A percentile compares a stretch with the other conserved stretches of the same genome.
These are phyloP conservation scores for Aspergillus brunneoviolaceus DNA, from an alignment of 2,329 filamentous ascomycete species.

Conservation along the genomic window DNA sequence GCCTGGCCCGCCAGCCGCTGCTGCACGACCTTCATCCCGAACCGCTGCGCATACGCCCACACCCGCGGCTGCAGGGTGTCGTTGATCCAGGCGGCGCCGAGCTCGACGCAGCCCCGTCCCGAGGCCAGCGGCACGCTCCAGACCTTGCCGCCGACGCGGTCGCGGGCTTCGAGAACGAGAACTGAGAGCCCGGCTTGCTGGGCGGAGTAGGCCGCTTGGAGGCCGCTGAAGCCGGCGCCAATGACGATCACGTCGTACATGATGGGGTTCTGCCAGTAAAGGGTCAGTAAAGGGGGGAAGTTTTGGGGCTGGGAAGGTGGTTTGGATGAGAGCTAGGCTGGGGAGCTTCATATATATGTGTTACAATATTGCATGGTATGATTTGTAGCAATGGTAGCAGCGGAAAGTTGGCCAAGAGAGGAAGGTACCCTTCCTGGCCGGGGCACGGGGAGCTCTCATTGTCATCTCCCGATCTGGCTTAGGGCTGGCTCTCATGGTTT, in stretches of 20 bases:
- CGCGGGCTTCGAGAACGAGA: slow-evolving; percentile 42
- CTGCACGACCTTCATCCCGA: slow-evolving; percentile 30
- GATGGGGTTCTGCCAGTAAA: neutral
- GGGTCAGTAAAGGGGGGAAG: too few relatives aligned
- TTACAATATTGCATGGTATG: too few relatives aligned
- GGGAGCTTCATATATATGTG: too few relatives aligned
- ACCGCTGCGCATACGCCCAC: slow-evolving; percentile 27
- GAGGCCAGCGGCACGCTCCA: slow-evolving; percentile 32
- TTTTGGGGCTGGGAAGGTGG: too few relatives aligned
- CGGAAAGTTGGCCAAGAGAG: too few relatives aligned
- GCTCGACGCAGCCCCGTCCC: slow-evolving; percentile 40
- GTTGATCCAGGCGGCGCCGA: slow-evolving; percentile 63
- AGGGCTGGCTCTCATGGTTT: too few relatives aligned
- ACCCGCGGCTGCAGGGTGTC: slow-evolving; percentile 42
- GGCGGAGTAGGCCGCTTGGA: slow-evolving; percentile 35
- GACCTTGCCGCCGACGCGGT: slow-evolving; percentile 46
- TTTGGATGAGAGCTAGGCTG: too few relatives aligned
- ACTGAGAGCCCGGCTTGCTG: slow-evolving; percentile 33
- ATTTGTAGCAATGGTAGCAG: too few relatives aligned
- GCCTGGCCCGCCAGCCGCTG: slow-evolving; percentile 33
- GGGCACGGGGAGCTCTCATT: too few relatives aligned
- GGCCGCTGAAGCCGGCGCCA: slow-evolving; percentile 40
- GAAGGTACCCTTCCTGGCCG: too few relatives aligned
- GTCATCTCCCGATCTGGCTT: too few relatives aligned
- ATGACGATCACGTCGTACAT: slow-evolving; percentile 33